These are phyloP conservation scores for Populus euphratica DNA, from an alignment of 345 rosid genomes.

Conservation along the genomic window DNA sequence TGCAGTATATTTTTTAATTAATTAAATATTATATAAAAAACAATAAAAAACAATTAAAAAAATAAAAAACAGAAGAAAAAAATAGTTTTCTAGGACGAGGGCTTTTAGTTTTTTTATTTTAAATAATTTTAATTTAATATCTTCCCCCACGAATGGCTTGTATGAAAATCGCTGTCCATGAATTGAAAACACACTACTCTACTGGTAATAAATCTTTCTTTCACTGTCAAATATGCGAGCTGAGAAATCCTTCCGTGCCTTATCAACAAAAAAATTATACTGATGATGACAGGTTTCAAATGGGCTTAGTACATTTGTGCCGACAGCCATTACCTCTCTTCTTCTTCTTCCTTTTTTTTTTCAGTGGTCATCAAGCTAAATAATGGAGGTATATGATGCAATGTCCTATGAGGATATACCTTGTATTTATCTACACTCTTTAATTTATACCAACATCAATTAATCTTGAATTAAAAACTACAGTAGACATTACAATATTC, in stretches of 20 bases:
- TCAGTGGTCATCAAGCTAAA: neutral
- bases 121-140: too few species aligned
- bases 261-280: neutral
- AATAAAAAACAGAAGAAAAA: too few species aligned
- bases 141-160: neutral
- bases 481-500: too few species aligned
- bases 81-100: too few species aligned
- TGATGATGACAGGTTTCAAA: neutral
- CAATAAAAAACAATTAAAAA: too few species aligned
- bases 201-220: neutral
- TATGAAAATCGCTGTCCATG: neutral
- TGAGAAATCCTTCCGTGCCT: neutral
- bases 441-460: neutral
- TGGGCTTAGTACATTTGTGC: neutral
- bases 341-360: too few species aligned
- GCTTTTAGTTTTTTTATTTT: too few species aligned
- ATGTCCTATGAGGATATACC: neutral
- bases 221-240: neutral
- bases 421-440: neutral
- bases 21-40: too few species aligned
- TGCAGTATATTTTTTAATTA: too few species aligned
- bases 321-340: neutral
- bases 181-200: neutral
- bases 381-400: neutral
- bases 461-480: neutral